Base-by-base conservation (phyloP, 805 yeast species). In the Metschnikowia gelsemii region DNA sequence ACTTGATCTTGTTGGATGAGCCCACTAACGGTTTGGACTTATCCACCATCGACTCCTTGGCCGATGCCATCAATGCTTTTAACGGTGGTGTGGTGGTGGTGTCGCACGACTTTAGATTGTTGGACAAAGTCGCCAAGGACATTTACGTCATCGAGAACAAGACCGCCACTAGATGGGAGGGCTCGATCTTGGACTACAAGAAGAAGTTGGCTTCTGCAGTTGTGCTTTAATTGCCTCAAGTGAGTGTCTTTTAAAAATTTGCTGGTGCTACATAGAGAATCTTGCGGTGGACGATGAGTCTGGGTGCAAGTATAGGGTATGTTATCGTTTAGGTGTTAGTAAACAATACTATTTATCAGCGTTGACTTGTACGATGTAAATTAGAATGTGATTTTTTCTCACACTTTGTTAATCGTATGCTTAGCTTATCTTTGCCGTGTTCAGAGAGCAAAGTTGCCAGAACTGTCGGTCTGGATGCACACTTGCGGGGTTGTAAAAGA, bases 1-100 rank as follows among this genome's bases (percentile, higher is more conserved):
- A 93, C 72, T 87, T 93, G 67, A 75, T 93, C 58, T 74, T 93
- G 63, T 76, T 93, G 72, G 99, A 93, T 76, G 99, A 93, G 83
- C 99, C 99, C 80, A 93, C 99, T 54, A 93, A 93, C 79, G 98
- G 98, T 78, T 77, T 93, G 70, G 99, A 93, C 76, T 91, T 93
- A 58, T 89, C 97, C 61, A 90, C 99, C 38, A 93, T 93, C 63
- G 99, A 93, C 71, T 93, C 99, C 32, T 76, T 93, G 59, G 99
- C 97, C 40, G 95, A 85, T 43, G 99, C 99, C 51, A 91, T 93
- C 64, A 83, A 89, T 54, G 84, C 80, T 23, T 93, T 87, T 78
- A 86, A 83, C 63, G 99, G 99, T 72, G 99, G 99, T 78, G 96
- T 91, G 40, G 95, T 89, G 54, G 96, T 93, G 45, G 99, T 93